phyloP scores from a whole-genome alignment of 2,329 filamentous ascomycete genomes.

The Cadophora sp. region DNA sequence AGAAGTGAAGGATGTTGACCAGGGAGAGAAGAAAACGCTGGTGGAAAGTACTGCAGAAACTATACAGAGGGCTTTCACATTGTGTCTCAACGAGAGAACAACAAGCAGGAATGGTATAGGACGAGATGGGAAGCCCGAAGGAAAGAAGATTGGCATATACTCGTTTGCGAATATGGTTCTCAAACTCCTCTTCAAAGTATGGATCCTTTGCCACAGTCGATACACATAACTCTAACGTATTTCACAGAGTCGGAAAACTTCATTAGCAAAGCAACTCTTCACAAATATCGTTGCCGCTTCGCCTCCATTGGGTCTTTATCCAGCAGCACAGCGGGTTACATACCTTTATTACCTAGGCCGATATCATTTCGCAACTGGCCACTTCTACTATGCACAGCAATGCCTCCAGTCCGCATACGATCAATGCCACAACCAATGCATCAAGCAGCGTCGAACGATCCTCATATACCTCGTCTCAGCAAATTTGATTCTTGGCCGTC shows the following conservation, averaged over 20 bases:
- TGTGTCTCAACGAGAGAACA: conserved; percentile 82
- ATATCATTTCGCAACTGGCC: conserved; percentile 84
- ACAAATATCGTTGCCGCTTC: conserved; percentile 85
- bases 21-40: conserved; percentile 76
- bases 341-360: conserved; percentile 95
- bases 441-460: conserved; percentile 78
- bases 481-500: conserved; percentile 84
- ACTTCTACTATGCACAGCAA: conserved; percentile 78
- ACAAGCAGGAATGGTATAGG: conserved; percentile 61
- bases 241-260: conserved; percentile 75
- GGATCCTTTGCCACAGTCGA: conserved; percentile 35
- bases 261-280: conserved; percentile 87
- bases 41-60: conserved; percentile 89
- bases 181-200: conserved; percentile 83
- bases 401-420: conserved; percentile 82
- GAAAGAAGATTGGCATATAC: conserved; percentile 88
- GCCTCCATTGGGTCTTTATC: conserved; percentile 81
- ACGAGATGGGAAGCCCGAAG: conserved; percentile 71
- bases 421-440: conserved; percentile 76
- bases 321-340: conserved; percentile 85
- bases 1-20: conserved; percentile 55
- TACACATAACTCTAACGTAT: conserved; percentile 19
- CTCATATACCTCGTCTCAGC: conserved; percentile 83
- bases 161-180: conserved; percentile 90
- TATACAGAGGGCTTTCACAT: conserved; percentile 89